These are phyloP conservation scores for Saccharomycopsis capsularis DNA, from an alignment of 805 yeast genomes.

Conservation along the genomic window DNA sequence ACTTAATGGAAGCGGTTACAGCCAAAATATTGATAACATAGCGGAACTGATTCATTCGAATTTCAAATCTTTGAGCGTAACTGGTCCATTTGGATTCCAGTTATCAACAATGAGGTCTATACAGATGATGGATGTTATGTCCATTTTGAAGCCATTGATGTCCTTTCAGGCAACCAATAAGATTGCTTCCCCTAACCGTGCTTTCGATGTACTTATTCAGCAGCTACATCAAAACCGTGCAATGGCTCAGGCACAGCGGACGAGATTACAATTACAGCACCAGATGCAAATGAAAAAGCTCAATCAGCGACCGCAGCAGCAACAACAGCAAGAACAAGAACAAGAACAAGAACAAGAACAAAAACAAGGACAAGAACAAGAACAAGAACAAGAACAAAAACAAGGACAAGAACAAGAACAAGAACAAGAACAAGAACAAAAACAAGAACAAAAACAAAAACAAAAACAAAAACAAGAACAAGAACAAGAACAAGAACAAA, in stretches of 20 bases:
- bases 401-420: too few relatives aligned
- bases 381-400: too few relatives aligned
- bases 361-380: too few relatives aligned
- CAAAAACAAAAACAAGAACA: too few relatives aligned
- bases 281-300: not conserved
- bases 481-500: too few relatives aligned
- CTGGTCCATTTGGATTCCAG: constrained; percentile 13
- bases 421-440: too few relatives aligned
- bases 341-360: too few relatives aligned
- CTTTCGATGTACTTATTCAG: constrained; percentile 9
- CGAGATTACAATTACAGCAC: not conserved
- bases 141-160: constrained; percentile 15
- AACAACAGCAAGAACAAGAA: too few relatives aligned
- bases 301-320: constrained; percentile 25
- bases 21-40: not conserved
- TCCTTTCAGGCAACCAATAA: constrained; percentile 10
- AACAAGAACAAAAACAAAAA: too few relatives aligned
- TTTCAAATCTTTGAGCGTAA: constrained; percentile 11
- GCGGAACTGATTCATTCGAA: not conserved
- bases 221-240: not conserved
- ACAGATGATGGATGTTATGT: constrained; percentile 18
- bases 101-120: constrained; percentile 4
- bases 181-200: constrained; percentile 9
- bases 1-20: not conserved
- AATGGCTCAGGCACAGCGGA: not conserved